These are phyloP conservation scores for Lasiodiplodia hormozganensis DNA, from an alignment of 2,329 filamentous ascomycete genomes.

Conservation along the genomic window DNA sequence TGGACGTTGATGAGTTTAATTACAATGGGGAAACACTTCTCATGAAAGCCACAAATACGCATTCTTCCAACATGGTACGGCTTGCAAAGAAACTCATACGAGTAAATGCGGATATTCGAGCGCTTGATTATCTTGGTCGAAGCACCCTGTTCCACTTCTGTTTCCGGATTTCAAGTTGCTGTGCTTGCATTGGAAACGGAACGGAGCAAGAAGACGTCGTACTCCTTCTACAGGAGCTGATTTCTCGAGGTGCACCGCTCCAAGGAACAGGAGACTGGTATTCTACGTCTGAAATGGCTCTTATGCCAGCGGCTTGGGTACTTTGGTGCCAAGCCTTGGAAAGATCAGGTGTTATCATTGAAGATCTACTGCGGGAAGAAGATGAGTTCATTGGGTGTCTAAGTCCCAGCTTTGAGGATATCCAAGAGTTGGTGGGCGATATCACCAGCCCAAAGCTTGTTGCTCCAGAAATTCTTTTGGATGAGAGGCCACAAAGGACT, in stretches of 20 bases:
- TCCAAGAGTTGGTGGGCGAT: not conserved
- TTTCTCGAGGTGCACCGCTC: not conserved
- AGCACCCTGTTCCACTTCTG: not conserved
- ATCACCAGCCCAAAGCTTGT: not conserved
- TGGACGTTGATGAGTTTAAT: too few species aligned
- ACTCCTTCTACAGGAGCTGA: not conserved
- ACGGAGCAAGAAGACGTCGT: not conserved
- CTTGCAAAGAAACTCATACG: not conserved
- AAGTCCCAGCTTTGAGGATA: not conserved
- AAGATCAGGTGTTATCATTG: not conserved
- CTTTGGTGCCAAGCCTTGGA: not conserved
- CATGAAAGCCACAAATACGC: too few species aligned
- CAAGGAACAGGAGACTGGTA: not conserved
- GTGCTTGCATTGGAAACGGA: not conserved
- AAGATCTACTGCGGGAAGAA: not conserved
- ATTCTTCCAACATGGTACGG: not conserved
- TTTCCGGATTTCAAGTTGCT: not conserved
- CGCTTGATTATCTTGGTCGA: accelerated
- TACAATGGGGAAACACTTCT: too few species aligned
- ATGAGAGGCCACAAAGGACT: not conserved
- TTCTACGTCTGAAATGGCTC: not conserved
- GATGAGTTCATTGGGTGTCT: not conserved
- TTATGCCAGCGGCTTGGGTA: not conserved
- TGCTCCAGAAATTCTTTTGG: not conserved
- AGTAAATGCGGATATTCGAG: not conserved